Conservation (phyloP, 371 early-diverging fungal genomes). For the Mortierella sp. region DNA sequence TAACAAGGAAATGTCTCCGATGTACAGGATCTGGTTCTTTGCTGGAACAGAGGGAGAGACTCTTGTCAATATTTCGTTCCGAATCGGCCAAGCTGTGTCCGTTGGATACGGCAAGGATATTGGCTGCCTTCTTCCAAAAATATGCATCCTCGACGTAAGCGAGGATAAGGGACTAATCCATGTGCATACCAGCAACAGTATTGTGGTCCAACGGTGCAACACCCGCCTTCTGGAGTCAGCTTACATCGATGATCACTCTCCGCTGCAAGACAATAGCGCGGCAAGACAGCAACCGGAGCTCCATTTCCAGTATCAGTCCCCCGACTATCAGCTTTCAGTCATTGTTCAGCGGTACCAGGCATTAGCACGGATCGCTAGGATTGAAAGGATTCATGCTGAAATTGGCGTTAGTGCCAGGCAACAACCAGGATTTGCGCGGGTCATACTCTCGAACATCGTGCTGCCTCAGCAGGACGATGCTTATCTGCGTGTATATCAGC, state of each 20-base stretch:
- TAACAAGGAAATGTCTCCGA: constrained; percentile 10
- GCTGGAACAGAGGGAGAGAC: constrained; percentile 32
- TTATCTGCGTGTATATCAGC: constrained; percentile 30
- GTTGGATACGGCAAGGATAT: constrained; percentile 45
- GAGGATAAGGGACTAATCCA: constrained; percentile 34
- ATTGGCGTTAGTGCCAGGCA: constrained; percentile 33
- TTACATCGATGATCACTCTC: constrained; percentile 7
- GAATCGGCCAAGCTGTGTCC: constrained; percentile 28
- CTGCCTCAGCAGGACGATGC: constrained; percentile 37
- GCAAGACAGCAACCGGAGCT: constrained; percentile 10
- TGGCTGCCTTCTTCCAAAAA: constrained; percentile 24
- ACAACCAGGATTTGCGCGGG: constrained; percentile 44
- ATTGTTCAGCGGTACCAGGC: constrained; percentile 35
- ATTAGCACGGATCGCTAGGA: constrained; percentile 42
- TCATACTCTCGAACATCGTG: constrained; percentile 27
- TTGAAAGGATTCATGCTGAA: constrained; percentile 42
- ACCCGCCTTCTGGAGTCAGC: constrained; percentile 14
- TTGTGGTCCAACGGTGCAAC: constrained; percentile 28
- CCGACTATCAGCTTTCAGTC: constrained; percentile 27
- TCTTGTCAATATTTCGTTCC: constrained; percentile 17
- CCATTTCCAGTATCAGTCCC: constrained; percentile 28
- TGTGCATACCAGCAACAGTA: constrained; percentile 23
- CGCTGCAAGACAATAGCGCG: constrained; percentile 8
- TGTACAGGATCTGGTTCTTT: constrained; percentile 36
- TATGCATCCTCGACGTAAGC: constrained; percentile 19